phyloP scores from a whole-genome alignment of 2,329 filamentous ascomycete genomes.

The Penicillium sp. region DNA sequence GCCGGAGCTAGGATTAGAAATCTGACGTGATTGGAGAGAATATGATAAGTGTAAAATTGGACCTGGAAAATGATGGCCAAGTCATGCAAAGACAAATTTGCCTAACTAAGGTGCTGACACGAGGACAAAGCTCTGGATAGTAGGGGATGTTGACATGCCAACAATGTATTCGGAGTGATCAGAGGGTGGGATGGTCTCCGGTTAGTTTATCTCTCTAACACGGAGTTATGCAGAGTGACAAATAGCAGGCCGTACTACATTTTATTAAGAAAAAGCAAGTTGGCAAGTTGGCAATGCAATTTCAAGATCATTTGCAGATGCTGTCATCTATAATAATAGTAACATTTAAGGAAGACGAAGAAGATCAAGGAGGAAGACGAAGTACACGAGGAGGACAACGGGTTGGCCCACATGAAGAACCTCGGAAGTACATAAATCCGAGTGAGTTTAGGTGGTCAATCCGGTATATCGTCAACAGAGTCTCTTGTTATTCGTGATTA shows the following conservation, averaged over 20 bases:
- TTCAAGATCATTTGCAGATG: background rate
- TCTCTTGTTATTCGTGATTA: slow-evolving; percentile 2
- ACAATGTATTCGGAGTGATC: background rate
- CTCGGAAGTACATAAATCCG: slow-evolving; percentile 33
- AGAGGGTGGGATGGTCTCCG: background rate
- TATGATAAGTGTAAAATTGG: background rate
- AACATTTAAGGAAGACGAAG: background rate
- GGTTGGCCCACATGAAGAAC: slow-evolving; percentile 17
- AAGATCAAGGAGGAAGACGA: background rate
- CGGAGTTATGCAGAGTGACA: background rate
- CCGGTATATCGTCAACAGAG: slow-evolving; percentile 28
- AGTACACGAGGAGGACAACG: background rate
- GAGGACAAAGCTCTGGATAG: background rate
- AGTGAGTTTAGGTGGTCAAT: slow-evolving; percentile 37
- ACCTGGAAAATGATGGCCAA: background rate
- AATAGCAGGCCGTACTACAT: background rate
- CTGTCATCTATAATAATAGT: background rate
- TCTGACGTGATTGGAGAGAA: slow-evolving; percentile 3
- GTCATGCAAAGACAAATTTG: background rate
- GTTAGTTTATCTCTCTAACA: slow-evolving; percentile 6
- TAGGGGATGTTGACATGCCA: background rate
- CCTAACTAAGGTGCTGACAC: background rate
- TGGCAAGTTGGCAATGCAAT: background rate
- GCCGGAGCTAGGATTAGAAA: background rate
- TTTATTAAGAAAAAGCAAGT: background rate